These are phyloP conservation scores for Nitzschia sp. DNA, from an alignment of 108 stramenopile species.

Conservation along the genomic window DNA sequence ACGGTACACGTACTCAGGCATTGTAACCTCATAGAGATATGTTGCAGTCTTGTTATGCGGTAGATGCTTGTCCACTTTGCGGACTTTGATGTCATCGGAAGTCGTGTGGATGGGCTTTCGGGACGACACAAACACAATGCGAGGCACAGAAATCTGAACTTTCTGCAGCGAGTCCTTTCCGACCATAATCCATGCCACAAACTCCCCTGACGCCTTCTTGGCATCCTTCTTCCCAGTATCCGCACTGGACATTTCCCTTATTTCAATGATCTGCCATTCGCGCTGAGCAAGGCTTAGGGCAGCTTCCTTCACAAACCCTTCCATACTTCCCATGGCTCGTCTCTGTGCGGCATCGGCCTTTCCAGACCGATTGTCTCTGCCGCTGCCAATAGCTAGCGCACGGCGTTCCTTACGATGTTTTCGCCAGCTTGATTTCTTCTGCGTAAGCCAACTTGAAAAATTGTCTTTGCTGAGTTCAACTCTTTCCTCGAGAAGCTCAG, in stretches of 20 bases:
- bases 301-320: constrained; percentile 84
- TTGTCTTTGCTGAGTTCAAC: constrained; percentile 59
- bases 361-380: constrained; percentile 11
- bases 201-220: constrained; percentile 73
- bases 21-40: constrained; percentile 87
- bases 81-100: constrained; percentile 43
- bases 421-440: constrained; percentile 89
- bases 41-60: constrained; percentile 78
- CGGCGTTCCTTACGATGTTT: constrained; percentile 52
- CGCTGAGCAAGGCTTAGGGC: constrained; percentile 56
- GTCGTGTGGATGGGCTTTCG: constrained; percentile 45
- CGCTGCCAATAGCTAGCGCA: constrained; percentile 11
- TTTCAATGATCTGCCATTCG: constrained; percentile 94
- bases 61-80: constrained; percentile 78
- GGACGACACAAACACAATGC: constrained; percentile 80
- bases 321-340: constrained; percentile 62
- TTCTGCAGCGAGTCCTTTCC: constrained; percentile 77
- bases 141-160: constrained; percentile 79
- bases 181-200: constrained; percentile 92
- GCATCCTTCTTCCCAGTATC: constrained; percentile 38
- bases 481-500: too few species aligned
- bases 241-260: constrained; percentile 81
- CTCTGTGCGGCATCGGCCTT: constrained; percentile 28
- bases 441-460: constrained; percentile 85
- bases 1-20: constrained; percentile 79